Base-by-base conservation (phyloP, 768 basidiomycete species). In the Calocybe gangraenosa region DNA sequence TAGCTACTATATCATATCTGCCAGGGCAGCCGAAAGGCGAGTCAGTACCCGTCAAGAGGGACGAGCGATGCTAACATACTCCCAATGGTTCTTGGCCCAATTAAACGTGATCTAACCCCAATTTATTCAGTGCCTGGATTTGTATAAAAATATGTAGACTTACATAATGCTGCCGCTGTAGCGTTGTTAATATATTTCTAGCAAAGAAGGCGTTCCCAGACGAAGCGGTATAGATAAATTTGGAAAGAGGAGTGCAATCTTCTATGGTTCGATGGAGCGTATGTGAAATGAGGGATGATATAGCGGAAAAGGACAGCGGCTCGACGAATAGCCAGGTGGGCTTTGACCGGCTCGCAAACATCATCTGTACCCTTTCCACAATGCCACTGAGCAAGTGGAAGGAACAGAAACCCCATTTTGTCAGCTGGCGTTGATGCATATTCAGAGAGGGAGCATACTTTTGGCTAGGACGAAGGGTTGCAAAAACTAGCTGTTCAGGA, bases 181-280 rank as follows among this genome's bases (percentile, higher is more conserved):
- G 64, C 1, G 79, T 82, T 25, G 68, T 71, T 22, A 88, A 61
- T 40, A 87, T 71, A 53, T 75, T 86, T 43, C 84, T 65, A 2
- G 81, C 79, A 5, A 80, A 78, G 54, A 88, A 87, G 0, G 83
- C 78, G 58, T 87, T 88, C 6, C 86, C 86, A 14, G 74, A 73
- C 1, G 84, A 84, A 9, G 75, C 66, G 1, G 68, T 66, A 51
- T 71, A 76, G 13, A 87, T 66, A 39, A 84, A 73, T 14, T 70
- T 68, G 3, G 82, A 75, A 36, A 88, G 58, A 3, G 72, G 64
- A 2, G 65, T 61, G 40, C 75, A 77, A 15, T 81, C 80, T 28
- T 81, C 79, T 50, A 73, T 76, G 1, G 68, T 49, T 13, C 79
- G 74, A 47, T 80, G 83, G 17, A 88, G 65, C 0, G 83, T 80